Evolutionary conservation across 768 basidiomycete genomes (phyloP).

Genomic region (Trametes villosa): DNA sequence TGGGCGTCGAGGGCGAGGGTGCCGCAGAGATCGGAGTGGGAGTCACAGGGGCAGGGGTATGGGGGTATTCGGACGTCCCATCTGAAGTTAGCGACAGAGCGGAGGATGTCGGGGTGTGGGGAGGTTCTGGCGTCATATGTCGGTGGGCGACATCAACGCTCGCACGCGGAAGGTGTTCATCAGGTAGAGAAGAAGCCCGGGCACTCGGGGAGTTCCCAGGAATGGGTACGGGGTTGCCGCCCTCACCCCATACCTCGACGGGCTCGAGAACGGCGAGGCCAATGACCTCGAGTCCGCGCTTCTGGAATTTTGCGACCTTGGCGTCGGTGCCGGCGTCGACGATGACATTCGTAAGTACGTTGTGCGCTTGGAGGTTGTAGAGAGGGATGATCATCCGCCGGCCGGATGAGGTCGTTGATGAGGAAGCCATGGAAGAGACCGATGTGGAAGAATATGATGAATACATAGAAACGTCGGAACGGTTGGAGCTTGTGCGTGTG

Average conservation of each 20-base stretch:
- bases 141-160: constrained; percentile 20
- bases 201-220: constrained; percentile 24
- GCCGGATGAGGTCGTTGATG: constrained; percentile 48
- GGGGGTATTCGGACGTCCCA: constrained; percentile 18
- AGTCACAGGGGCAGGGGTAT: constrained; percentile 22
- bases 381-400: constrained; percentile 83
- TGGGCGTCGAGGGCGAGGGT: constrained; percentile 30
- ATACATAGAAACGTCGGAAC: constrained; percentile 53
- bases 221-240: constrained; percentile 19
- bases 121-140: constrained; percentile 23
- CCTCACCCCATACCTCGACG: constrained; percentile 66
- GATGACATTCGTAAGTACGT: constrained; percentile 84
- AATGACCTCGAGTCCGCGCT: constrained; percentile 59
- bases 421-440: constrained; percentile 39
- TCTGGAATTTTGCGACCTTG: constrained; percentile 75
- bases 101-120: constrained; percentile 39
- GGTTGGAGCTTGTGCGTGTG: constrained; percentile 49
- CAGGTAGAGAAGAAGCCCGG: constrained; percentile 28
- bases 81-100: constrained; percentile 35
- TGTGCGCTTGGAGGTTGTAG: constrained; percentile 87
- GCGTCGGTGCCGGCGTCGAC: constrained; percentile 89
- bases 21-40: constrained; percentile 17
- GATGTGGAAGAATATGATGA: constrained; percentile 57
- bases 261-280: constrained; percentile 81
- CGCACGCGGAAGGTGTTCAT: constrained; percentile 30